Conservation (phyloP, 2,329 filamentous ascomycete species). For the Claviceps digitariae region DNA sequence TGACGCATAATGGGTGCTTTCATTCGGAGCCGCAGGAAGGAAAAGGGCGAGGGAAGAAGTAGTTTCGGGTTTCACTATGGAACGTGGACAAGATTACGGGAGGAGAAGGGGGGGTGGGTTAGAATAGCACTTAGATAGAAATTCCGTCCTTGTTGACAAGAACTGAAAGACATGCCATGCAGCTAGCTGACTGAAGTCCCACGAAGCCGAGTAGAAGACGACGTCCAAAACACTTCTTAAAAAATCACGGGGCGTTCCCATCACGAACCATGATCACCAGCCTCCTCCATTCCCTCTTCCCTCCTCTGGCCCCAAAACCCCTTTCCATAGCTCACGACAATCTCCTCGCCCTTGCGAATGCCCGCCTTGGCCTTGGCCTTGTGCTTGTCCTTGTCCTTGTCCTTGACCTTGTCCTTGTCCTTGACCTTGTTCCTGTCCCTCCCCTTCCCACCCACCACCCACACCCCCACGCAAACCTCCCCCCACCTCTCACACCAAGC, state of each 20-base stretch:
- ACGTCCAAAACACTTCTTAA: neutral
- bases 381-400: no score
- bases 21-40: no score
- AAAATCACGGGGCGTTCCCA: neutral
- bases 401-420: neutral
- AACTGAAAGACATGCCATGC: no score
- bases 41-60: no score
- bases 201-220: neutral
- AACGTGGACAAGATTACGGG: neutral
- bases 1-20: no score
- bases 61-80: neutral
- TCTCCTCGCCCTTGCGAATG: conserved; percentile 43
- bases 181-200: no score
- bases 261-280: neutral
- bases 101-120: neutral
- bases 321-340: conserved; percentile 53
- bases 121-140: neutral
- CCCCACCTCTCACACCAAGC: conserved; percentile 39
- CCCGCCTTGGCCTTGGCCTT: conserved; percentile 10
- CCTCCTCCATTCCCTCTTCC: conserved; percentile 2
- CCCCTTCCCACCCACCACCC: conserved; percentile 27
- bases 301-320: conserved; percentile 45
- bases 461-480: conserved; percentile 44
- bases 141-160: neutral
- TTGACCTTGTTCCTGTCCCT: conserved; percentile 3